Conservation (phyloP, 108 stramenopile genomes). For the Chaetoceros tenuissimus region DNA sequence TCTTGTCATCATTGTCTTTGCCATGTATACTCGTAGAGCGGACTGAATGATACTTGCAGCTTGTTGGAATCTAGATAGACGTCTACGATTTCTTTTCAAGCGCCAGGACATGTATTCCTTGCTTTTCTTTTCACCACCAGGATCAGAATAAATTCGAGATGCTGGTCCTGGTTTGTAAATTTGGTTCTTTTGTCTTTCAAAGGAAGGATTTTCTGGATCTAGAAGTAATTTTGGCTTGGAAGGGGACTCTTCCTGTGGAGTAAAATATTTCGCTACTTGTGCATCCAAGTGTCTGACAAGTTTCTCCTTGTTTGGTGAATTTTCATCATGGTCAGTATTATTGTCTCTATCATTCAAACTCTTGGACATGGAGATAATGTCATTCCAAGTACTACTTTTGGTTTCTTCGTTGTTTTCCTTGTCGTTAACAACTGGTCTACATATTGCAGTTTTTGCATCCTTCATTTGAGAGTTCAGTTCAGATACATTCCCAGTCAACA, state of each 20-base stretch:
- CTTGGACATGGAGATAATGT: not conserved
- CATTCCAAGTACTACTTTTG: not conserved
- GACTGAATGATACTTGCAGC: constrained; percentile 57
- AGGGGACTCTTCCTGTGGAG: not conserved
- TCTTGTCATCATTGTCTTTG: constrained; percentile 47
- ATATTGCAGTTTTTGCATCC: not conserved
- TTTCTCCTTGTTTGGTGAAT: not conserved
- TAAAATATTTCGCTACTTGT: not conserved
- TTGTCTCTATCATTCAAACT: not conserved
- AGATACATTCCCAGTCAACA: constrained; percentile 46
- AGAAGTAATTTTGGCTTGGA: constrained; percentile 7
- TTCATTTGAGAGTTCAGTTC: not conserved
- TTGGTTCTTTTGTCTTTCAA: constrained; percentile 42
- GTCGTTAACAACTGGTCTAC: too few relatives aligned
- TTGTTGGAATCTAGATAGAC: constrained; percentile 45
- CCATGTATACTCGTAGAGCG: constrained; percentile 50
- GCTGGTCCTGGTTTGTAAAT: constrained; percentile 21
- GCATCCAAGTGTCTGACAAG: not conserved
- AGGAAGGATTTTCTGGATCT: constrained; percentile 36
- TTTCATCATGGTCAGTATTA: not conserved
- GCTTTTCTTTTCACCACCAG: constrained; percentile 20
- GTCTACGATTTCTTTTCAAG: constrained; percentile 67
- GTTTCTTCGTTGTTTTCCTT: not conserved
- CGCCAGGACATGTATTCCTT: constrained; percentile 88
- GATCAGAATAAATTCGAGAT: constrained; percentile 14